Evolutionary conservation across 371 early-diverging fungal species (phyloP).

Genomic region (Synchytrium microbalum): DNA sequence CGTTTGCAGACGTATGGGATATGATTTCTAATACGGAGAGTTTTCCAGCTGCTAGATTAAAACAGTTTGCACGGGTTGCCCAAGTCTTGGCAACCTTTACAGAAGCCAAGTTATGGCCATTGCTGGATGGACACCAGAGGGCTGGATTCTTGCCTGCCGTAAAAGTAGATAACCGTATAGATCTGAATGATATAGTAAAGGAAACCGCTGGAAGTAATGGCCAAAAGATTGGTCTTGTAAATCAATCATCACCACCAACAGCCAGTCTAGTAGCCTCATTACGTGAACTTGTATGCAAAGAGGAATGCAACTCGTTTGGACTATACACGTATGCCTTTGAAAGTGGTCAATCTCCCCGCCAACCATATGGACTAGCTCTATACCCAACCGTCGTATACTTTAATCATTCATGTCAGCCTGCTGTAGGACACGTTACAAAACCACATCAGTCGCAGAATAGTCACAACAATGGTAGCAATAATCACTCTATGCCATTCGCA

Average conservation of each 20-base stretch:
- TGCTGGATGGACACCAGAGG: neutral
- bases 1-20: conserved; percentile 21
- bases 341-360: conserved; percentile 11
- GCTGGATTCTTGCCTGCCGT: neutral
- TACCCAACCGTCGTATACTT: conserved; percentile 68
- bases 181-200: conserved; percentile 3
- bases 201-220: conserved; percentile 5
- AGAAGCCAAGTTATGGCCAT: conserved; percentile 10
- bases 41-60: conserved; percentile 13
- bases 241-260: neutral
- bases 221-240: conserved; percentile 1
- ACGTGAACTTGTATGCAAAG: conserved; percentile 28
- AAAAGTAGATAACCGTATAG: neutral
- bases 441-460: neutral
- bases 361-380: conserved; percentile 51
- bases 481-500: neutral
- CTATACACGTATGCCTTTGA: conserved; percentile 25
- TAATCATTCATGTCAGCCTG: conserved; percentile 72
- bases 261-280: conserved; percentile 11
- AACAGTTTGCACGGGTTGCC: conserved; percentile 15
- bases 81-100: conserved; percentile 10
- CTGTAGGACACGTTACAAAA: conserved; percentile 44
- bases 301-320: conserved; percentile 44
- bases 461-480: neutral
- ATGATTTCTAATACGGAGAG: conserved; percentile 20